A percentile compares a stretch with the other conserved stretches of the same genome.
Conservation (phyloP, 2,329 filamentous ascomycete species). For the Penicillium fuscoglaucum region DNA sequence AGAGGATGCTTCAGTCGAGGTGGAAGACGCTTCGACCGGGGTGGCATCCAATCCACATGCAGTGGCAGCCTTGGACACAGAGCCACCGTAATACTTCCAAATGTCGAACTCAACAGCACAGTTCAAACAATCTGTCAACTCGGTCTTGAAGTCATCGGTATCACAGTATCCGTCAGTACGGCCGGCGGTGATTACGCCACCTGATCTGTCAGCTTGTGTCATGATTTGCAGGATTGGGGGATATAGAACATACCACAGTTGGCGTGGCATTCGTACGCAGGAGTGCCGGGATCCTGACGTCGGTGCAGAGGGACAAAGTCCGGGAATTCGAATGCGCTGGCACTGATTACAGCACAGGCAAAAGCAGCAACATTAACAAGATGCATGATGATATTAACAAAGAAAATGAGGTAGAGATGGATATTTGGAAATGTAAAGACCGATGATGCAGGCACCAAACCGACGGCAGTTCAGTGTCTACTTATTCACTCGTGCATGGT, state of each 20-base stretch:
- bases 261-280: slow-evolving; percentile 38
- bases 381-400: not conserved
- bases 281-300: slow-evolving; percentile 26
- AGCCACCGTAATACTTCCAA: slow-evolving; percentile 47
- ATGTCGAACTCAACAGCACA: slow-evolving; percentile 48
- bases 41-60: slow-evolving; percentile 30
- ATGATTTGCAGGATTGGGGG: not conserved
- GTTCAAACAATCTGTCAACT: slow-evolving; percentile 38
- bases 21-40: not conserved
- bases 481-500: not conserved
- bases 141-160: slow-evolving; percentile 20
- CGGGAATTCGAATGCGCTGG: slow-evolving; percentile 4
- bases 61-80: slow-evolving; percentile 41
- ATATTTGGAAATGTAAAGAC: not conserved
- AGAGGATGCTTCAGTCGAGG: not conserved
- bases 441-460: not conserved
- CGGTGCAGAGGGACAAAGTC: slow-evolving; percentile 6
- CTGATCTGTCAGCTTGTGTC: not conserved
- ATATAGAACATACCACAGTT: slow-evolving; percentile 32
- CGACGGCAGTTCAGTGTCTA: not conserved
- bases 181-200: not conserved
- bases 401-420: not conserved
- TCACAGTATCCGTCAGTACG: not conserved
- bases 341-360: not conserved
- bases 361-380: slow-evolving; percentile 1